phyloP scores from a whole-genome alignment of 2,329 filamentous ascomycete genomes.

The Ophiocordyceps camponoti-saundersi region DNA sequence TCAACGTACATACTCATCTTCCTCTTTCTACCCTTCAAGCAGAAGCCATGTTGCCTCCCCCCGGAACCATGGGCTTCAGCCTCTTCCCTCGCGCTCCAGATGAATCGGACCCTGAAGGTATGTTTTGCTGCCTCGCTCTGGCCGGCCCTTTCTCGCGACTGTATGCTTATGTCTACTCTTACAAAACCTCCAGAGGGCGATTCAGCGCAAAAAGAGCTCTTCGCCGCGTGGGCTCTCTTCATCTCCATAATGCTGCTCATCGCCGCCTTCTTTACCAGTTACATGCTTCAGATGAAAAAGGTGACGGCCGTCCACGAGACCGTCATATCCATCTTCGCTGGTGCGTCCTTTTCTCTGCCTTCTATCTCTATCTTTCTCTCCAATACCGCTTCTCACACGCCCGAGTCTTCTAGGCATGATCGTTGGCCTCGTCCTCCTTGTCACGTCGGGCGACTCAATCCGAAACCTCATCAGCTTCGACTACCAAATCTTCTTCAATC shows the following conservation, averaged over 20 bases:
- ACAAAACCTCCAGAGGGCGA: slow-evolving; percentile 42
- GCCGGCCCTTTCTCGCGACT: slow-evolving; percentile 2
- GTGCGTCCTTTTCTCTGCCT: slow-evolving; percentile 31
- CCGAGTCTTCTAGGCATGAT: slow-evolving; percentile 56
- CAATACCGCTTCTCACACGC: background rate
- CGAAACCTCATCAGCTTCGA: slow-evolving; percentile 89
- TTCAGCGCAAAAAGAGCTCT: slow-evolving; percentile 81
- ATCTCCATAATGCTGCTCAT: slow-evolving; percentile 93
- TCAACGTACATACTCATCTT: slow-evolving; percentile 14
- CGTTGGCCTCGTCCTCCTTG: slow-evolving; percentile 72
- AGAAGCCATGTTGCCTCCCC: slow-evolving; percentile 7
- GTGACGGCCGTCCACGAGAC: slow-evolving; percentile 97
- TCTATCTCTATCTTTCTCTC: slow-evolving; percentile 77
- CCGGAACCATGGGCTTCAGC: background rate
- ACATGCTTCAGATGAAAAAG: slow-evolving; percentile 89
- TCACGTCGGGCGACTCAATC: slow-evolving; percentile 68
- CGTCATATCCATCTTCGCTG: slow-evolving; percentile 93
- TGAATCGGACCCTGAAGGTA: slow-evolving; percentile 18
- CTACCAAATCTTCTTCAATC: slow-evolving; percentile 99
- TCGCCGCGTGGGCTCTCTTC: slow-evolving; percentile 92
- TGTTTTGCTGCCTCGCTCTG: background rate
- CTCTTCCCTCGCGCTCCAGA: slow-evolving; percentile 6
- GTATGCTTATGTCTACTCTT: slow-evolving; percentile 1
- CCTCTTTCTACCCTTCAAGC: background rate
- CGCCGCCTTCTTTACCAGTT: slow-evolving; percentile 88